phyloP scores from a whole-genome alignment of 2,329 filamentous ascomycete species.

The Aspergillus oerlinghausenensis region DNA sequence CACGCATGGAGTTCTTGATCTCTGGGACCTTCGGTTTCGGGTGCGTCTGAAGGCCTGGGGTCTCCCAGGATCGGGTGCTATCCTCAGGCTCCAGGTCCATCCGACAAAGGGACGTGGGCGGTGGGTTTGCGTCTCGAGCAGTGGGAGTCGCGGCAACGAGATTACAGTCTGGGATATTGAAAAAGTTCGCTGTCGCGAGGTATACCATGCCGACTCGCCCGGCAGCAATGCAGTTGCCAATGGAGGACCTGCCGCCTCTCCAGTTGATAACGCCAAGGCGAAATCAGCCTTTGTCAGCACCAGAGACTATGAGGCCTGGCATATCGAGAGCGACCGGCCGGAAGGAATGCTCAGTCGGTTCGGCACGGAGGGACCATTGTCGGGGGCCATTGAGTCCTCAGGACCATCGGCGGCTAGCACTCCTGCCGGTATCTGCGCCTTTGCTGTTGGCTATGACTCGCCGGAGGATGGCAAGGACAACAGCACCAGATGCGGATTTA shows the following conservation, averaged over 20 bases:
- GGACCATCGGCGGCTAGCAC: slow-evolving; percentile 12
- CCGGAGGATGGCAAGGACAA: slow-evolving; percentile 57
- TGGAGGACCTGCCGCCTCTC: slow-evolving; percentile 50
- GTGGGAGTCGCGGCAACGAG: slow-evolving; percentile 74
- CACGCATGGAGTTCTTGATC: slow-evolving; percentile 82
- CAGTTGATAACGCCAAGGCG: slow-evolving; percentile 24
- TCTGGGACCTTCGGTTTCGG: slow-evolving; percentile 96
- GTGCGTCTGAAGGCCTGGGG: slow-evolving; percentile 85
- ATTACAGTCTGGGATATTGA: slow-evolving; percentile 95
- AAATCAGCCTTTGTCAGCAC: slow-evolving; percentile 19
- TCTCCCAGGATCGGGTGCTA: slow-evolving; percentile 71
- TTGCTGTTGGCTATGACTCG: slow-evolving; percentile 67
- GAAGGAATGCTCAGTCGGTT: slow-evolving; percentile 85
- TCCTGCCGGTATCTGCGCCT: slow-evolving; percentile 61
- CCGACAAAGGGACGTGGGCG: slow-evolving; percentile 72
- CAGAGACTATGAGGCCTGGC: slow-evolving; percentile 74
- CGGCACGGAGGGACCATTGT: slow-evolving; percentile 47
- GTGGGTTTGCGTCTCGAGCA: slow-evolving; percentile 85
- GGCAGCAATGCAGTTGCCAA: slow-evolving; percentile 15
- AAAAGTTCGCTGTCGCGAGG: slow-evolving; percentile 79
- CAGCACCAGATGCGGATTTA: slow-evolving; percentile 67
- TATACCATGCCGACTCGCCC: slow-evolving; percentile 62
- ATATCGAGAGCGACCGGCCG: slow-evolving; percentile 82
- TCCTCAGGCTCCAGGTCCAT: slow-evolving; percentile 75
- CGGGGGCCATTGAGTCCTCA: slow-evolving; percentile 54